Evolutionary conservation across 2,329 filamentous ascomycete species (phyloP).

Genomic region (Aureobasidium leucospermi): DNA sequence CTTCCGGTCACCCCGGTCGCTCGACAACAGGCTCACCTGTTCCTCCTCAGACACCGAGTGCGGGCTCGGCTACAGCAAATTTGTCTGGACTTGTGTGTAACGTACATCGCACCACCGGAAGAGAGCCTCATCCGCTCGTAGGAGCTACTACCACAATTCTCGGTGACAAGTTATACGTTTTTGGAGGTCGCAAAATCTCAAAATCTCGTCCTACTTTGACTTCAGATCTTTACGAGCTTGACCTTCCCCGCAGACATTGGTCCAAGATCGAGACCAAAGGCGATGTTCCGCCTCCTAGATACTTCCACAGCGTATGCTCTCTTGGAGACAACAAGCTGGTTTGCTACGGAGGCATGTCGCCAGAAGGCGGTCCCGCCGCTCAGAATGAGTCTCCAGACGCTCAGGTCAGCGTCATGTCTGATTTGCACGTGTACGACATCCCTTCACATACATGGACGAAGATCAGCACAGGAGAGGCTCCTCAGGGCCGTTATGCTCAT

Average conservation of each 20-base stretch:
- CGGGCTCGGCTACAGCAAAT: constrained; percentile 42
- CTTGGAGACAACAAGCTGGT: constrained; percentile 93
- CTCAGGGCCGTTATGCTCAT: constrained; percentile 92
- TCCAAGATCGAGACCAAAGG: constrained; percentile 77
- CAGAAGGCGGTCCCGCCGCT: constrained; percentile 67
- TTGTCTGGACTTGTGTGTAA: constrained; percentile 62
- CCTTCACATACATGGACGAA: constrained; percentile 76
- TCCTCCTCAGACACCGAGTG: constrained; percentile 21
- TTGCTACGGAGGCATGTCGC: constrained; percentile 97
- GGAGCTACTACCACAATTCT: constrained; percentile 92
- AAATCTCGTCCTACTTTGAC: constrained; percentile 77
- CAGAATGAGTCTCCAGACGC: constrained; percentile 21
- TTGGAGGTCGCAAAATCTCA: constrained; percentile 83
- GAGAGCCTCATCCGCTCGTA: constrained; percentile 83
- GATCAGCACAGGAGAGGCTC: constrained; percentile 64
- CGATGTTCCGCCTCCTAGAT: constrained; percentile 81
- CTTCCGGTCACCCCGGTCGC: constrained; percentile 17
- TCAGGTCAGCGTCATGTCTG: constrained; percentile 85
- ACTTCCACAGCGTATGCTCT: constrained; percentile 94
- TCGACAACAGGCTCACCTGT: constrained; percentile 3
- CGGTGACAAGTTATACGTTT: constrained; percentile 94
- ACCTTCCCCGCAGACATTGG: constrained; percentile 88
- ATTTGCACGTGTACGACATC: constrained; percentile 93
- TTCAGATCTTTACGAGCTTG: constrained; percentile 85
- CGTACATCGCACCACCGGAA: constrained; percentile 75